These are phyloP conservation scores for Aspergillus affinis DNA, from an alignment of 495 filamentous ascomycete genomes.

Conservation along the genomic window DNA sequence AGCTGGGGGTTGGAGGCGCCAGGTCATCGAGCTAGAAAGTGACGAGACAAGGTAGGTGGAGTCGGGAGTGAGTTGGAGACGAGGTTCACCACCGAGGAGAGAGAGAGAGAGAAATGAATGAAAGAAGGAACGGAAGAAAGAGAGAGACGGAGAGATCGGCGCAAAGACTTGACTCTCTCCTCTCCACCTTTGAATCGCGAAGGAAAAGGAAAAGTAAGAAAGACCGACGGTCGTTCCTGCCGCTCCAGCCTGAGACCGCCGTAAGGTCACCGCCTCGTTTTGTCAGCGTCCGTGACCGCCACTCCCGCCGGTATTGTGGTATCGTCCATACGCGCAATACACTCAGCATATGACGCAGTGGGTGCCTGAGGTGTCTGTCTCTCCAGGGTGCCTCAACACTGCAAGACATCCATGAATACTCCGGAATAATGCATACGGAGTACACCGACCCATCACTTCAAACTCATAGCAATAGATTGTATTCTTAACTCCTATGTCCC, in stretches of 20 bases:
- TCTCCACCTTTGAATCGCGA: background rate
- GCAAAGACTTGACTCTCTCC: background rate
- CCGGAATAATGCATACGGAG: no score
- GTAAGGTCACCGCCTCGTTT: background rate
- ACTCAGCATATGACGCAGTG: no score
- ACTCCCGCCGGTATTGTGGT: background rate
- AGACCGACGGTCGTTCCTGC: background rate
- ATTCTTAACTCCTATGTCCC: background rate
- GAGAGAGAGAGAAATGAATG: background rate
- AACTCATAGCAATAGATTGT: background rate
- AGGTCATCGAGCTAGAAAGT: conserved; percentile 10
- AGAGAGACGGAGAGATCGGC: background rate
- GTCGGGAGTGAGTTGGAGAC: background rate
- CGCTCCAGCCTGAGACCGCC: no score
- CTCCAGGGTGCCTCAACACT: background rate
- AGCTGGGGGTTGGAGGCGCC: conserved; percentile 13
- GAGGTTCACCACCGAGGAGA: background rate
- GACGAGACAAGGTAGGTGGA: background rate
- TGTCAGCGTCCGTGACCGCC: background rate
- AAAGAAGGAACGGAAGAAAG: background rate
- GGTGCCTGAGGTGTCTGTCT: no score
- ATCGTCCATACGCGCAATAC: background rate
- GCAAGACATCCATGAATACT: background rate
- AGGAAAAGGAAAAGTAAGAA: background rate
- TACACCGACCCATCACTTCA: no score